Evolutionary conservation across 306 rosid genomes (phyloP).

Genomic region (Begonia fuchsioides): DNA sequence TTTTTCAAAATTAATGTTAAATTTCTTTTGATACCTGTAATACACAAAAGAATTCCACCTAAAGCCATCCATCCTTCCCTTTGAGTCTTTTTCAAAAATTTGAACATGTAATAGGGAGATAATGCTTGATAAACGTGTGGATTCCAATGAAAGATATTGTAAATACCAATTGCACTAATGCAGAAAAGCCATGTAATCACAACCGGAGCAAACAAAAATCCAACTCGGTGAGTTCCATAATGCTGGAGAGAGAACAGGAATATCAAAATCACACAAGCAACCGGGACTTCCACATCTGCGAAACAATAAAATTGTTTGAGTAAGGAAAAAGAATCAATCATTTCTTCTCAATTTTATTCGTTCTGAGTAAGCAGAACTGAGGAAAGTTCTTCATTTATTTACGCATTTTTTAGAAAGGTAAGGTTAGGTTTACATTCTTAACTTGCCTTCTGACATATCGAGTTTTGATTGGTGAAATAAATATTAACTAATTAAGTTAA

Average conservation of each 20-base stretch:
- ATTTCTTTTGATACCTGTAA: conserved; percentile 47
- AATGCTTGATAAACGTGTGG: conserved; percentile 84
- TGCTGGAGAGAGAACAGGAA: conserved; percentile 83
- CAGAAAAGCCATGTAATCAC: conserved; percentile 83
- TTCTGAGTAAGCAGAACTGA: too few species aligned
- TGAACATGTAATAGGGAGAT: conserved; percentile 88
- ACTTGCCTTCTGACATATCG: too few species aligned
- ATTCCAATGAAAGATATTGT: conserved; percentile 84
- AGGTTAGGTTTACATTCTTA: too few species aligned
- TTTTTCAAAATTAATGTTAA: conserved; percentile 1
- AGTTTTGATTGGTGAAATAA: too few species aligned
- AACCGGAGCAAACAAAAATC: conserved; percentile 78
- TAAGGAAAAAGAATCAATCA: neutral
- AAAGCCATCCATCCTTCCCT: conserved; percentile 88
- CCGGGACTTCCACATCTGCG: conserved; percentile 88
- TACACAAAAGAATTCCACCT: conserved; percentile 82
- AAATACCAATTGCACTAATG: conserved; percentile 76
- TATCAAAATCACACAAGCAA: conserved; percentile 60
- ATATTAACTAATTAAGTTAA: too few species aligned
- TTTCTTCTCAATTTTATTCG: too few species aligned
- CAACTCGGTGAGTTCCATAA: conserved; percentile 80
- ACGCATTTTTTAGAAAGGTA: too few species aligned
- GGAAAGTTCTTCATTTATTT: too few species aligned
- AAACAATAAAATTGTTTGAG: conserved; percentile 6
- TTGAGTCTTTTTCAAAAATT: conserved; percentile 69